Evolutionary conservation across 805 yeast species (phyloP), one percentile per base, ranked within the genome.

Genomic region (Pichia insulana): DNA sequence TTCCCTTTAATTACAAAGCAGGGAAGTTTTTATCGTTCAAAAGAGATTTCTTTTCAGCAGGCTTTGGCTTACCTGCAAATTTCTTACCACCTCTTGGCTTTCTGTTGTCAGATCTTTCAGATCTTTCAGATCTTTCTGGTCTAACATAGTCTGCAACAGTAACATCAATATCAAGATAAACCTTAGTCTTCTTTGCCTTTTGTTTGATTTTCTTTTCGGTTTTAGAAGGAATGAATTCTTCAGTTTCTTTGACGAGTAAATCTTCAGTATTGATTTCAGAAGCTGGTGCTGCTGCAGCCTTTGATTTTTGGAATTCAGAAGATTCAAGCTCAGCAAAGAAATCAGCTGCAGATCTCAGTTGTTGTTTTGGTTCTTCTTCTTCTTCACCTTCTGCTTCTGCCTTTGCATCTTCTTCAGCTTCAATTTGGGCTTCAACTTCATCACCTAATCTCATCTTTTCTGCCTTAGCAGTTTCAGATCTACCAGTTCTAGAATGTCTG

Each of bases 381-480:
- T 52, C 67, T 34, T 54, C 65, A 41, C 62, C 69, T 40, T 60
- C 69, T 48, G 57, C 65, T 45, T 54, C 65, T 34, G 46, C 62
- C 48, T 74, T 83, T 52, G 75, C 83, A 50, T 79, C 87, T 54
- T 76, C 84, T 53, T 70, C 83, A 44, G 50, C 65, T 50, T 59
- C 62, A 39, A 55, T 39, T 49, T 61, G 65, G 30, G 65, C 42
- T 44, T 57, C 63, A 73, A 78, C 73, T 80, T 81, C 78, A 62
- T 80, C 86, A 62, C 96, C 95, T 90, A 96, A 86, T 53, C 88
- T 89, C 69, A 80, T 81, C 65, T 73, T 76, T 60, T 82, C 74
- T 67, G 83, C 80, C 81, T 87, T 89, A 56, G 74, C 76, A 56
- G 95, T 72, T 72, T 88, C 96, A 58, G 78, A 65, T 74, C 83